These are phyloP conservation scores for Pythium aristosporum DNA, from an alignment of 352 stramenopile genomes.

Conservation along the genomic window DNA sequence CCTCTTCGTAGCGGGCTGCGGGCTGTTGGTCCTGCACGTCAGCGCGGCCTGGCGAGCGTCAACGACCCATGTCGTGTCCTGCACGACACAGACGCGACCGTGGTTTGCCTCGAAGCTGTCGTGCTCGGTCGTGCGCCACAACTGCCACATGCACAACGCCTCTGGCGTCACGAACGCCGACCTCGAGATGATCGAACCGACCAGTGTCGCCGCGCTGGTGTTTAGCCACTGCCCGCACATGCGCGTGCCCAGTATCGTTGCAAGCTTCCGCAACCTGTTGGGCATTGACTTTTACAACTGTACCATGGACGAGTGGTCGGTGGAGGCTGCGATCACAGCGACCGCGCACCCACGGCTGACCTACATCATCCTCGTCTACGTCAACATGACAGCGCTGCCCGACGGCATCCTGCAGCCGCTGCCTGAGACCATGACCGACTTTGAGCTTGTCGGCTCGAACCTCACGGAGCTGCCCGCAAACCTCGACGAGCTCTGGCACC, in stretches of 20 bases:
- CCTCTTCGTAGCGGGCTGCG: slow-evolving; percentile 12
- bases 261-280: slow-evolving; percentile 38
- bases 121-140: slow-evolving; percentile 22
- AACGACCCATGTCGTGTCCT: slow-evolving; percentile 15
- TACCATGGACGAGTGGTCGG: slow-evolving; percentile 38
- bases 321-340: slow-evolving; percentile 35
- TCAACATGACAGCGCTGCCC: slow-evolving; percentile 51
- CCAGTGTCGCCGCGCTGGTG: slow-evolving; percentile 36
- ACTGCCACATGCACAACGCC: slow-evolving; percentile 23
- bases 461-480: slow-evolving; percentile 29
- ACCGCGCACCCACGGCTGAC: slow-evolving; percentile 32
- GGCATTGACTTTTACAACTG: slow-evolving; percentile 60
- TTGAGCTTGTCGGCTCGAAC: slow-evolving; percentile 47
- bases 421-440: slow-evolving; percentile 40
- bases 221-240: slow-evolving; percentile 49
- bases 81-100: slow-evolving; percentile 31
- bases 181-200: slow-evolving; percentile 29
- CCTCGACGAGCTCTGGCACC: slow-evolving; percentile 29
- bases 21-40: slow-evolving; percentile 26
- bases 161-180: slow-evolving; percentile 13
- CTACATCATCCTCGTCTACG: slow-evolving; percentile 41
- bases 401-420: slow-evolving; percentile 35
- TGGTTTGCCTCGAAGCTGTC: slow-evolving; percentile 40
- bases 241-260: slow-evolving; percentile 32
- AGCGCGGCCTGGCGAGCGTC: background rate